phyloP scores from a whole-genome alignment of 345 rosid genomes.

The Dipteronia dyeriana region DNA sequence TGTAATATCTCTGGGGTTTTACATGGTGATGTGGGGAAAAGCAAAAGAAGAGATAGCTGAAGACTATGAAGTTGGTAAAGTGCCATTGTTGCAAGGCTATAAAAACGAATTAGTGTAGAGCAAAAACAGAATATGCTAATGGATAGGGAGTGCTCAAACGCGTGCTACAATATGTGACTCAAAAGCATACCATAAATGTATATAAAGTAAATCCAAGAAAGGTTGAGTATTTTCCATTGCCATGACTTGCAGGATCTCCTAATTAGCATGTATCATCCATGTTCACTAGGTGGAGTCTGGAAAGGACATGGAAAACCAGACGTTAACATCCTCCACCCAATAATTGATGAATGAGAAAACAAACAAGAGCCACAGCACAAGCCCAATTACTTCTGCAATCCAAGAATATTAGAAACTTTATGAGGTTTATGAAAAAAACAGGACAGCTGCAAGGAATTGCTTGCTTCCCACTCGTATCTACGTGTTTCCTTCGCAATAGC shows the following conservation, averaged over 20 bases:
- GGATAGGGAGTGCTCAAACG: background rate
- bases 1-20: constrained; percentile 72
- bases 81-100: constrained; percentile 58
- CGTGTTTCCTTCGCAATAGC: no score
- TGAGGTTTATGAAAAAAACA: no score
- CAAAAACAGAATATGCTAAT: background rate
- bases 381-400: no score
- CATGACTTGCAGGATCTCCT: background rate
- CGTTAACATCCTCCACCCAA: no score
- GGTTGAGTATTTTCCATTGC: background rate
- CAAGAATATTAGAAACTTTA: no score
- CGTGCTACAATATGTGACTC: background rate
- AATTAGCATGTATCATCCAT: background rate
- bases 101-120: constrained; percentile 41
- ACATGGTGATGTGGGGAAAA: constrained; percentile 92
- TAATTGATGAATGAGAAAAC: no score
- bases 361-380: no score
- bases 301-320: background rate
- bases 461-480: no score
- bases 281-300: no score
- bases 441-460: no score
- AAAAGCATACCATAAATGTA: background rate
- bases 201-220: background rate
- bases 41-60: constrained; percentile 60
- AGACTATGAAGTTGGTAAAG: constrained; percentile 37